Percentiles rank a stretch among this genome's conserved stretches.
Evolutionary conservation across 2,329 filamentous ascomycete genomes (phyloP).

Genomic region (Beauveria sp.): DNA sequence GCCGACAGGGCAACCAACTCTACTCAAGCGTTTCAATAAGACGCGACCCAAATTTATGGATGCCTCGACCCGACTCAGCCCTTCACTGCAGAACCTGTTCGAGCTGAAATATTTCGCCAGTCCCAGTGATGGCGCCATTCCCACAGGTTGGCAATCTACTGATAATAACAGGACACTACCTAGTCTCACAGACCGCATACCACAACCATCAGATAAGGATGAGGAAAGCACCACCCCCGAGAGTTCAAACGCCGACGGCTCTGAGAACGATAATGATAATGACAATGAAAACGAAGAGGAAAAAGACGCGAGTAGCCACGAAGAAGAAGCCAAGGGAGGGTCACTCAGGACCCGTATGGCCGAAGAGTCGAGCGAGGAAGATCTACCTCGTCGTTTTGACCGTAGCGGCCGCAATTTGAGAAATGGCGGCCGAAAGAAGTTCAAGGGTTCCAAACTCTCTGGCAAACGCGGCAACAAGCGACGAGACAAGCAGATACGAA

Average conservation of each 20-base stretch:
- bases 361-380: slow-evolving; percentile 52
- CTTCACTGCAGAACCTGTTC: slow-evolving; percentile 64
- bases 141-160: slow-evolving; percentile 61
- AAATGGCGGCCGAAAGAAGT: slow-evolving; percentile 36
- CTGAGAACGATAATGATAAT: slow-evolving; percentile 41
- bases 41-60: slow-evolving; percentile 46
- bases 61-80: slow-evolving; percentile 50
- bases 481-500: slow-evolving; percentile 34
- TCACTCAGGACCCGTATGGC: slow-evolving; percentile 45
- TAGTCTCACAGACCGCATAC: slow-evolving; percentile 39
- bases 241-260: slow-evolving; percentile 36
- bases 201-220: slow-evolving; percentile 33
- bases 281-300: slow-evolving; percentile 37
- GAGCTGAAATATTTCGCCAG: slow-evolving; percentile 61
- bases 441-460: slow-evolving; percentile 37
- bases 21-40: slow-evolving; percentile 41
- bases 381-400: slow-evolving; percentile 20
- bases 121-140: slow-evolving; percentile 47
- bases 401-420: slow-evolving; percentile 15
- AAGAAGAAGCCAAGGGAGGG: slow-evolving; percentile 33
- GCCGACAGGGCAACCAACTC: slow-evolving; percentile 18
- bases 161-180: slow-evolving; percentile 53
- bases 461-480: slow-evolving; percentile 43
- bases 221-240: slow-evolving; percentile 40
- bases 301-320: slow-evolving; percentile 45